phyloP scores from a whole-genome alignment of 2,329 filamentous ascomycete species.

The Fusarium sp. region DNA sequence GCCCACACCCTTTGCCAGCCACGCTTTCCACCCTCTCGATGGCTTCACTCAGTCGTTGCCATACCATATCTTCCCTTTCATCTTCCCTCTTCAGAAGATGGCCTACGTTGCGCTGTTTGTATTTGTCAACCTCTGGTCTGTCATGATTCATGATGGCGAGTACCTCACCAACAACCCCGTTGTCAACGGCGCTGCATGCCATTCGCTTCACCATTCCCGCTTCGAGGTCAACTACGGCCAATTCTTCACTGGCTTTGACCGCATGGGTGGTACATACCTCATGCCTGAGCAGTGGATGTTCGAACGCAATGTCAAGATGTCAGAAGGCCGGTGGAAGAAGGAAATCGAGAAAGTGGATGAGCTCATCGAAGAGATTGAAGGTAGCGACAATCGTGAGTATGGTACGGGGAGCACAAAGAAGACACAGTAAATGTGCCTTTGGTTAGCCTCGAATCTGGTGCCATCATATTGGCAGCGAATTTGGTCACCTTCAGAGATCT shows the following conservation, averaged over 20 bases:
- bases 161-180: slow-evolving; percentile 92
- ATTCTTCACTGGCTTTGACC: slow-evolving; percentile 93
- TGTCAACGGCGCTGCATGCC: slow-evolving; percentile 94
- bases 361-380: slow-evolving; percentile 79
- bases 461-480: not conserved
- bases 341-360: slow-evolving; percentile 72
- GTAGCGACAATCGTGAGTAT: slow-evolving; percentile 66
- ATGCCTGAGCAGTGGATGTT: slow-evolving; percentile 90
- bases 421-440: slow-evolving; percentile 41
- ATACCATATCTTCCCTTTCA: slow-evolving; percentile 92
- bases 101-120: slow-evolving; percentile 88
- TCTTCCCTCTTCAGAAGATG: slow-evolving; percentile 93
- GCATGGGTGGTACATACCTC: slow-evolving; percentile 87
- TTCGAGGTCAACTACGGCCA: slow-evolving; percentile 85
- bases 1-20: slow-evolving; percentile 91
- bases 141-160: slow-evolving; percentile 96
- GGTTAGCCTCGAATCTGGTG: not conserved
- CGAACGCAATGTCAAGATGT: slow-evolving; percentile 87
- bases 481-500: not conserved
- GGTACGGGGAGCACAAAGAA: slow-evolving; percentile 60
- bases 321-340: slow-evolving; percentile 80
- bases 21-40: slow-evolving; percentile 95
- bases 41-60: slow-evolving; percentile 90
- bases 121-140: slow-evolving; percentile 97
- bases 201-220: slow-evolving; percentile 77